Base-by-base conservation (phyloP, 768 basidiomycete species). In the Coprinopsis cinerea region DNA sequence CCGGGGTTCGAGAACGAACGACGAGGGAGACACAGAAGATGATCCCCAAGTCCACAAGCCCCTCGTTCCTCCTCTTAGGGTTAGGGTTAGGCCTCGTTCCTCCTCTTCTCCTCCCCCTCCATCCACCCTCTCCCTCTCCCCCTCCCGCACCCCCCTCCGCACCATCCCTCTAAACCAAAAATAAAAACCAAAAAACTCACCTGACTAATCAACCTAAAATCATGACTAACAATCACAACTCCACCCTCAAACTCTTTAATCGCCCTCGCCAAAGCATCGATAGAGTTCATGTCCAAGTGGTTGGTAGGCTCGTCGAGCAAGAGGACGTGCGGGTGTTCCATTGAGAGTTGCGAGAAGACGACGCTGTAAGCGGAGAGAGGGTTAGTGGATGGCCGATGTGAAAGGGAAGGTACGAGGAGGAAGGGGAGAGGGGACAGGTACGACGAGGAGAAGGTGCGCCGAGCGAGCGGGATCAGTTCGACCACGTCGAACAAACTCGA, bases 161-260 rank as follows among this genome's bases (percentile, higher is more conserved):
- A 18, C 14, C 39, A 40, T 14, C 44, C 44, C 23, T 28, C 22
- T 20, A 45, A 17, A 28, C 17, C 11, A 32, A 13, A 42, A 42
- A 41, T 14, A 49, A 39, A 39, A 39, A 39, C 11, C 7, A 39
- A 39, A 39, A 39, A 48, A n/a, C 47, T 32, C 45, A 45, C 24
- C 30, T 45, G 44, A 15, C 27, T 28, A 18, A 22, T 79, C 86
- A 57, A 59, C 90, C 95, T 89, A 88, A 99, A 99, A 70, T 99
- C 95, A 74, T 98, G 96, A 42, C 94, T 97, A 55, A 99, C 96
- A 64, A 99, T 98, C 58, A 98, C 96, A 34, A 99, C 96, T 60
- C 96, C 95, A 52, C 96, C 96, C 62, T 90, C 87, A 65, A 91
- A 99, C 62, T 89, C 90, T 67, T 95, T 96, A 77, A 99, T 98